Conservation (phyloP, 192 early-diverging fungal species). For the Gonapodya prolifera region DNA sequence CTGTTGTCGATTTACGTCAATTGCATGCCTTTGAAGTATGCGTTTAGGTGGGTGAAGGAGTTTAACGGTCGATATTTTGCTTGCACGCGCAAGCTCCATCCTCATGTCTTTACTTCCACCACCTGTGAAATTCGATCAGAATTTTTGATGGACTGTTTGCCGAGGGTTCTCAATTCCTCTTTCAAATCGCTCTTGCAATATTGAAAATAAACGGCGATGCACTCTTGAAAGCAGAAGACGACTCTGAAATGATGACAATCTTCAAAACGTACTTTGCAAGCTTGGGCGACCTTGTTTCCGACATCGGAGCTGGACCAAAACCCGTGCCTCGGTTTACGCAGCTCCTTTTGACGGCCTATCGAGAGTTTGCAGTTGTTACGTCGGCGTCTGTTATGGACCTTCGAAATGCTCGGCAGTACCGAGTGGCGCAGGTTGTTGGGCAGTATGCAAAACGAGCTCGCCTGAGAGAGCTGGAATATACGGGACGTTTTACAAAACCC, state of each 20-base stretch:
- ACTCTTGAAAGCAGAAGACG: slow-evolving; percentile 39
- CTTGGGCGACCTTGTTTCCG: slow-evolving; percentile 55
- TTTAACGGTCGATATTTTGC: slow-evolving; percentile 54
- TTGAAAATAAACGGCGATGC: slow-evolving; percentile 73
- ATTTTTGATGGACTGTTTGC: slow-evolving; percentile 15
- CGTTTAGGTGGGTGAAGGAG: slow-evolving; percentile 52
- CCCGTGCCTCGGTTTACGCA: slow-evolving; percentile 66
- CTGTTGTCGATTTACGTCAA: slow-evolving; percentile 95
- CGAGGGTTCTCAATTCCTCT: neutral
- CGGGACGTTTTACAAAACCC: slow-evolving; percentile 68
- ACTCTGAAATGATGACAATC: slow-evolving; percentile 60
- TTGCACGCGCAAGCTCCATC: slow-evolving; percentile 96
- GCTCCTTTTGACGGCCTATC: slow-evolving; percentile 79
- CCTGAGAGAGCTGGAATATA: slow-evolving; percentile 65
- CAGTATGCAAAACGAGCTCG: slow-evolving; percentile 81
- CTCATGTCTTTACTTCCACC: slow-evolving; percentile 12
- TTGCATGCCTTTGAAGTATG: slow-evolving; percentile 81
- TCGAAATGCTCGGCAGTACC: slow-evolving; percentile 71
- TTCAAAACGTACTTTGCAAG: slow-evolving; percentile 77
- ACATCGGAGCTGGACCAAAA: neutral
- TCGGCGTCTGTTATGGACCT: slow-evolving; percentile 61
- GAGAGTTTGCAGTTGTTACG: slow-evolving; percentile 76
- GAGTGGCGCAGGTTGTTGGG: slow-evolving; percentile 84
- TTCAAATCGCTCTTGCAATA: slow-evolving; percentile 53
- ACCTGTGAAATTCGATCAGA: neutral